phyloP scores from a whole-genome alignment of 2,329 filamentous ascomycete genomes.

The Didymellaceae sp. region DNA sequence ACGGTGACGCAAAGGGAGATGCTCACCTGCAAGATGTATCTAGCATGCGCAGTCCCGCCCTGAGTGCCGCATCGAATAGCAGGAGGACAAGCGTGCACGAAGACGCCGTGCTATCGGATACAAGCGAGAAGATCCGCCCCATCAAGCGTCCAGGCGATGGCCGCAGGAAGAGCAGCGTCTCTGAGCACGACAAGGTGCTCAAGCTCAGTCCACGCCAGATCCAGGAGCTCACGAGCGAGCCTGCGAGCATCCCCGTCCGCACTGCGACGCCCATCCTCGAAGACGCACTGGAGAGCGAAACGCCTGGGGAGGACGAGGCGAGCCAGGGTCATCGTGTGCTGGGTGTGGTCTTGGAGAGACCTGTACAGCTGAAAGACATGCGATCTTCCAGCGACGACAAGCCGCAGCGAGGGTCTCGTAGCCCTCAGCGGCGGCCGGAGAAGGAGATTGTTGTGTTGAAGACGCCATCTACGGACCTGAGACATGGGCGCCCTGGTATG shows the following conservation, averaged over 20 bases:
- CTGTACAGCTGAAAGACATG: constrained; percentile 21
- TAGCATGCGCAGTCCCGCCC: constrained; percentile 17
- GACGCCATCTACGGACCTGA: constrained; percentile 31
- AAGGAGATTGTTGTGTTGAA: constrained; percentile 43
- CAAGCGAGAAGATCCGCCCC: constrained; percentile 39
- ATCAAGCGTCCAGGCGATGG: constrained; percentile 47
- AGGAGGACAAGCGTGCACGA: constrained; percentile 35
- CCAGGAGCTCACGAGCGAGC: constrained; percentile 61
- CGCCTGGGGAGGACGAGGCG: constrained; percentile 23
- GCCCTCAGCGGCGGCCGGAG: constrained; percentile 26
- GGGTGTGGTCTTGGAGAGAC: constrained; percentile 30
- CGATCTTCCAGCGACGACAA: constrained; percentile 2
- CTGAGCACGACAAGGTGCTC: constrained; percentile 51
- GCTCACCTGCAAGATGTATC: constrained; percentile 18
- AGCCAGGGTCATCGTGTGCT: constrained; percentile 28
- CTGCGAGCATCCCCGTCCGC: constrained; percentile 61
- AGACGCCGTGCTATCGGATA: constrained; percentile 42
- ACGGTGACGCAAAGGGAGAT: constrained; percentile 16
- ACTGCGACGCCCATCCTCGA: constrained; percentile 49
- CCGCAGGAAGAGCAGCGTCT: constrained; percentile 44
- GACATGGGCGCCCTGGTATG: constrained; percentile 39
- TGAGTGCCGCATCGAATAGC: constrained; percentile 26
- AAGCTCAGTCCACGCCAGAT: constrained; percentile 63
- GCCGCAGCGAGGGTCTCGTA: constrained; percentile 5
- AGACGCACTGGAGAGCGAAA: constrained; percentile 36